Conservation (phyloP, 2,329 filamentous ascomycete species). For the Diaporthe vaccinii region DNA sequence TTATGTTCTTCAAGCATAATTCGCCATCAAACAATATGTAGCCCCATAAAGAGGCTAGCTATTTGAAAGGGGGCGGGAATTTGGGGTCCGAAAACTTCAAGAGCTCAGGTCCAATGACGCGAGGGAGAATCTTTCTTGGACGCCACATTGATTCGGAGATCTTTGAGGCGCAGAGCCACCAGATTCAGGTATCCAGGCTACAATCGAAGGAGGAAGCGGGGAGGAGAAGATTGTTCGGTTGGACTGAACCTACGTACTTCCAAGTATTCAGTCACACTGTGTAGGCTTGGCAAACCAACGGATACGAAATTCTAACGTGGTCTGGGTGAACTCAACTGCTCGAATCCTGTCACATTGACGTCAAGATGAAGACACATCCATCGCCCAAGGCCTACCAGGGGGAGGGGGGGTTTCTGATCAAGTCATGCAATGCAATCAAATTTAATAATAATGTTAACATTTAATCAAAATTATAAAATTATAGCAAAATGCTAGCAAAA, state of each 20-base stretch:
- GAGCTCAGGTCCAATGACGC: background rate
- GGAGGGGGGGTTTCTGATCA: too few species aligned
- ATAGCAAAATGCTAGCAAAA: too few species aligned
- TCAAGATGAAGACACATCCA: background rate
- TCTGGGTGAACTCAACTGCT: background rate
- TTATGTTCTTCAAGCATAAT: background rate
- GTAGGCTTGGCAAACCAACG: background rate
- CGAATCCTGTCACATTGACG: slow-evolving; percentile 3
- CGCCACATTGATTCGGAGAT: background rate
- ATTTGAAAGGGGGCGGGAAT: background rate
- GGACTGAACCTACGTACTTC: background rate
- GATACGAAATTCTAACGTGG: background rate
- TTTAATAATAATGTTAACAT: too few species aligned
- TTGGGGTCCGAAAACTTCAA: background rate
- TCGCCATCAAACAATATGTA: background rate
- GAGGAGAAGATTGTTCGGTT: background rate
- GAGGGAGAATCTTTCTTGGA: background rate
- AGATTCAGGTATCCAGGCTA: background rate
- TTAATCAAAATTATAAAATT: too few species aligned
- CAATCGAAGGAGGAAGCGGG: background rate
- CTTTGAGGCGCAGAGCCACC: background rate
- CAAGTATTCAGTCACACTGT: background rate
- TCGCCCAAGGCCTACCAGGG: too few species aligned
- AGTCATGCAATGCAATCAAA: too few species aligned
- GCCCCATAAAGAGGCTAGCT: background rate